Evolutionary conservation across 1,284 basidiomycete species (phyloP).

Genomic region (Tilletia indica): DNA sequence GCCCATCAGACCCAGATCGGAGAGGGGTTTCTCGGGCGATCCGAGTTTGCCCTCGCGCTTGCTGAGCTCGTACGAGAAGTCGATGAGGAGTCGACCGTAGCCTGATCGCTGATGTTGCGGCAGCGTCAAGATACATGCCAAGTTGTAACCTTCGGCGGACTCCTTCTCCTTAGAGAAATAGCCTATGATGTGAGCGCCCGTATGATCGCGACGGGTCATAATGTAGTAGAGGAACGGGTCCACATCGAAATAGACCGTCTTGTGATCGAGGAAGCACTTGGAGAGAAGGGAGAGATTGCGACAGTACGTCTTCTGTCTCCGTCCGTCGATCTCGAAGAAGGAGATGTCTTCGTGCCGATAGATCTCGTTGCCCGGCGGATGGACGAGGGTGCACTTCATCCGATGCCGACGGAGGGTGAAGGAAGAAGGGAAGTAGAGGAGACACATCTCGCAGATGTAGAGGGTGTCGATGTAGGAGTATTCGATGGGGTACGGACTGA

Average conservation of each 20-base stretch:
- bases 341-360: conserved; percentile 94
- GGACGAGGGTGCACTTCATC: conserved; percentile 83
- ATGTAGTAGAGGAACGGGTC: conserved; percentile 99
- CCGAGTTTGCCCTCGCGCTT: conserved; percentile 95
- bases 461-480: conserved; percentile 91
- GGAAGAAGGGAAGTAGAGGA: conserved; percentile 48
- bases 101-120: conserved; percentile 96
- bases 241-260: conserved; percentile 99
- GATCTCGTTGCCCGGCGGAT: conserved; percentile 98
- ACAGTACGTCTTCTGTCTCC: conserved; percentile 93
- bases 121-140: conserved; percentile 95
- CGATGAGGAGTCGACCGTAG: conserved; percentile 91
- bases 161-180: conserved; percentile 99
- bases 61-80: conserved; percentile 96
- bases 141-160: conserved; percentile 94
- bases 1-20: conserved; percentile 85
- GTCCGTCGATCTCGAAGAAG: conserved; percentile 97
- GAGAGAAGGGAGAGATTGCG: conserved; percentile 92
- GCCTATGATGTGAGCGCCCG: conserved; percentile 89
- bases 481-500: conserved; percentile 96
- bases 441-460: conserved; percentile 98
- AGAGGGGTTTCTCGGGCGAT: conserved; percentile 94
- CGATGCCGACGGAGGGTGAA: conserved; percentile 67
- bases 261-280: conserved; percentile 98
- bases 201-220: conserved; percentile 84